Percentiles rank a stretch among this genome's conserved stretches.
These are phyloP conservation scores for Ophiostoma sp. DNA, from an alignment of 2,329 filamentous ascomycete genomes.

Conservation along the genomic window DNA sequence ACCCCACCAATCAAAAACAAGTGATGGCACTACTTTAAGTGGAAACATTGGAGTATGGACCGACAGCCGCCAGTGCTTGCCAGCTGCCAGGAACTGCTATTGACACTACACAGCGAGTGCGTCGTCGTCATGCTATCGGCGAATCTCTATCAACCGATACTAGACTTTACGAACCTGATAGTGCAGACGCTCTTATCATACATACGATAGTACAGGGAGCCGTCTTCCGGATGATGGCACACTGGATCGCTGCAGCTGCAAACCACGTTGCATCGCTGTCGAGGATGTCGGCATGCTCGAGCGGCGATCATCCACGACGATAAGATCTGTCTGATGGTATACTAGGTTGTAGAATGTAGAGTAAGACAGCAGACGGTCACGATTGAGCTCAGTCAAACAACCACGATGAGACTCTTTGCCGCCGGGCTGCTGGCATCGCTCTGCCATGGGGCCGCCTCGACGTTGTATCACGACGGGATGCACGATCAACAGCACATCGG, in stretches of 20 bases:
- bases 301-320: neutral
- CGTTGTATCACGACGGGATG: neutral
- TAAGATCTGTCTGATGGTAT: too few relatives aligned
- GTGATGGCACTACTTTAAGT: neutral
- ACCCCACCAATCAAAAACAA: neutral
- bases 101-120: neutral
- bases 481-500: neutral
- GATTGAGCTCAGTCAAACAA: neutral
- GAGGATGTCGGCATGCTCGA: neutral
- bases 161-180: too few relatives aligned
- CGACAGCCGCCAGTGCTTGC: neutral
- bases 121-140: neutral
- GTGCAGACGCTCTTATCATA: neutral
- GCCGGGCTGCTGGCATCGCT: neutral
- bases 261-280: neutral
- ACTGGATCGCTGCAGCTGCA: neutral
- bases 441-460: neutral
- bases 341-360: too few relatives aligned
- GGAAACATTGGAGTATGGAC: neutral
- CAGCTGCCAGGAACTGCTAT: conserved; percentile 5
- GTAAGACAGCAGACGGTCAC: too few relatives aligned
- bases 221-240: neutral
- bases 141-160: neutral
- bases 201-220: neutral
- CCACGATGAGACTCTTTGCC: neutral